These are phyloP conservation scores for Castanopsis chinensis DNA, from an alignment of 306 rosid species.

Conservation along the genomic window DNA sequence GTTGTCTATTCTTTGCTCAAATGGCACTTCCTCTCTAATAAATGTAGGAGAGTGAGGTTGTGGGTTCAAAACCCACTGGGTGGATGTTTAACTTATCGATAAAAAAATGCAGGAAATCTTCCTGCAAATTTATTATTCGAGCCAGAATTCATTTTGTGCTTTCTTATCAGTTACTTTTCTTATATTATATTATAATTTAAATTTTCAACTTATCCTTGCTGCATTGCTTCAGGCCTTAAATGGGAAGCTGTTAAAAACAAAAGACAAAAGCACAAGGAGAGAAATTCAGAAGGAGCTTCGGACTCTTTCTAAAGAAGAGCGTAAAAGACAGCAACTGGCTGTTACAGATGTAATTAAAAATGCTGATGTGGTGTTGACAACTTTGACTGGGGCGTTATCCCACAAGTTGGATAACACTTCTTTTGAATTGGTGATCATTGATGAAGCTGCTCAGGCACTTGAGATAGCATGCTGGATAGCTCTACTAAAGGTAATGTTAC, in stretches of 20 bases:
- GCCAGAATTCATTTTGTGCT: constrained; percentile 8
- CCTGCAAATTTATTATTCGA: not conserved
- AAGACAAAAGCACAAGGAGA: constrained; percentile 77
- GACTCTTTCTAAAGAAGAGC: constrained; percentile 89
- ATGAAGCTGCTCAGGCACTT: constrained; percentile 99
- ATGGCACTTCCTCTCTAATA: too few species aligned
- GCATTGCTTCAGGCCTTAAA: constrained; percentile 66
- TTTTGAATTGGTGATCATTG: constrained; percentile 93
- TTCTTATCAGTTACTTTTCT: constrained; percentile 8
- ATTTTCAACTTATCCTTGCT: constrained; percentile 16
- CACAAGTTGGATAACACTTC: constrained; percentile 72
- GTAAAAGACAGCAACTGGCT: constrained; percentile 93
- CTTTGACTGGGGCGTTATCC: constrained; percentile 83
- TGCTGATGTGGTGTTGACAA: constrained; percentile 87
- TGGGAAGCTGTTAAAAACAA: constrained; percentile 89
- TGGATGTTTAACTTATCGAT: too few species aligned
- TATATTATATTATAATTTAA: not conserved
- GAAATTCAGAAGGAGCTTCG: constrained; percentile 94
- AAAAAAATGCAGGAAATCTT: not conserved
- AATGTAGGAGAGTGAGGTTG: too few species aligned
- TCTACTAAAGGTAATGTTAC: constrained; percentile 68
- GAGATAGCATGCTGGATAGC: constrained; percentile 98
- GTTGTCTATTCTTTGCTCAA: too few species aligned
- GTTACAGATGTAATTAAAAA: constrained; percentile 83
- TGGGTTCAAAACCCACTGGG: too few species aligned